Conservation (phyloP, 495 filamentous ascomycete species). For the Podospora bellae-mahoneyi region DNA sequence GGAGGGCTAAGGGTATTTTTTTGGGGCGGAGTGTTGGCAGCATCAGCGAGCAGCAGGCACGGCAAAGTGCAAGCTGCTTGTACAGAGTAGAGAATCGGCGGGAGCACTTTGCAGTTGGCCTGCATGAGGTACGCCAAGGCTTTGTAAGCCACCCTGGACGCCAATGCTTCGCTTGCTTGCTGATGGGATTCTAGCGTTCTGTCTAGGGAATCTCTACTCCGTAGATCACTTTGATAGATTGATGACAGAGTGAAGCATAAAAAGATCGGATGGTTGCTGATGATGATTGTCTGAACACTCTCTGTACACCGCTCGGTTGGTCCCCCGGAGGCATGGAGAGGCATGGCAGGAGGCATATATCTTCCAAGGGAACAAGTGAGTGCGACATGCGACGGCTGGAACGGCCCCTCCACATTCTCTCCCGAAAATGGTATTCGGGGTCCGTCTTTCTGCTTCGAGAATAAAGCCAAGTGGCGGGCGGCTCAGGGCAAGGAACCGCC, state of each 20-base stretch:
- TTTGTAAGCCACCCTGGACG: conserved; percentile 16
- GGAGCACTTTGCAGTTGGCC: conserved; percentile 4
- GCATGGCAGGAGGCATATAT: not conserved
- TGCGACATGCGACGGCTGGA: not conserved
- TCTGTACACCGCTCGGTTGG: not conserved
- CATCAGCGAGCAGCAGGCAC: conserved; percentile 2
- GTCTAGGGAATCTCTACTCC: not conserved
- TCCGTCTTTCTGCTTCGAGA: not conserved
- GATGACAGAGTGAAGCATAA: not conserved
- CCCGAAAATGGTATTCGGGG: no score
- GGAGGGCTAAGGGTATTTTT: conserved; percentile 3
- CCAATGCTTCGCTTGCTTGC: conserved; percentile 7
- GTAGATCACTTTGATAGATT: not conserved
- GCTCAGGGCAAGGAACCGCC: no score
- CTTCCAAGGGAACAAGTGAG: not conserved
- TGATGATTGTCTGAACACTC: not conserved
- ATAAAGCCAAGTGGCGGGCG: not conserved
- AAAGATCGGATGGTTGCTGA: not conserved
- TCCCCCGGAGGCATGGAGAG: not conserved
- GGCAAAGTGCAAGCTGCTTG: not conserved
- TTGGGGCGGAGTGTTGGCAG: conserved; percentile 2
- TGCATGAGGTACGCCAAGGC: conserved; percentile 21
- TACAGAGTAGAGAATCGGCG: no score
- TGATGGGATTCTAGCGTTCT: conserved; percentile 8
- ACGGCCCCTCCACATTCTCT: no score